These are phyloP conservation scores for Aspergillus aculeatus DNA, from an alignment of 2,329 filamentous ascomycete genomes.

Conservation along the genomic window DNA sequence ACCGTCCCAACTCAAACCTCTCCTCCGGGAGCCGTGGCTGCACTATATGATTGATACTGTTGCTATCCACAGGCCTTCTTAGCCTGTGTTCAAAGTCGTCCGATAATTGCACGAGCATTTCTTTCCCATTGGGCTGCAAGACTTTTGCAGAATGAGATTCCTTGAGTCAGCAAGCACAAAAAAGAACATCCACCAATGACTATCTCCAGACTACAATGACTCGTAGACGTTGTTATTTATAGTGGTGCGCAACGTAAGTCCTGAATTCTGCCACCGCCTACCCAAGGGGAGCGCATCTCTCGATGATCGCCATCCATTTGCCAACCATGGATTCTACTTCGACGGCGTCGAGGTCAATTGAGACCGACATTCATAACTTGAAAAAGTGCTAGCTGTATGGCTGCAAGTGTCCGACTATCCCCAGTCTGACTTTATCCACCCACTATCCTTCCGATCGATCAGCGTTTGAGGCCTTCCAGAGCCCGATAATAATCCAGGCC, in stretches of 20 bases:
- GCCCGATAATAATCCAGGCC: not conserved
- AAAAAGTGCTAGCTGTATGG: not conserved
- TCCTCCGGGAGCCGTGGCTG: too few species aligned
- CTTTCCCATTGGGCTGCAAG: too few species aligned
- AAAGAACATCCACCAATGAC: too few species aligned
- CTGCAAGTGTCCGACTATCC: not conserved
- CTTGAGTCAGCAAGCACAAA: too few species aligned
- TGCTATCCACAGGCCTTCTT: too few species aligned
- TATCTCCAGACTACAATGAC: not conserved
- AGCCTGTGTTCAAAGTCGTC: too few species aligned
- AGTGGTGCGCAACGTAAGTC: conserved; percentile 9
- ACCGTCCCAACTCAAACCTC: not conserved
- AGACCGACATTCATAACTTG: not conserved
- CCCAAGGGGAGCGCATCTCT: not conserved
- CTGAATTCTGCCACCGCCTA: conserved; percentile 18
- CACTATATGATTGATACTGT: too few species aligned
- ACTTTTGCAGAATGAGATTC: too few species aligned
- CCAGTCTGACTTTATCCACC: not conserved
- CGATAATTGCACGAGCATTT: too few species aligned
- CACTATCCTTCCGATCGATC: not conserved
- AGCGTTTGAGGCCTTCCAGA: not conserved
- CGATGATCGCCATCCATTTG: not conserved
- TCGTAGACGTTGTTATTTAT: conserved; percentile 6
- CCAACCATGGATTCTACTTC: not conserved
- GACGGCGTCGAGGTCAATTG: not conserved